phyloP scores from a whole-genome alignment of 2,329 filamentous ascomycete genomes.

The Aureobasidium sp. region DNA sequence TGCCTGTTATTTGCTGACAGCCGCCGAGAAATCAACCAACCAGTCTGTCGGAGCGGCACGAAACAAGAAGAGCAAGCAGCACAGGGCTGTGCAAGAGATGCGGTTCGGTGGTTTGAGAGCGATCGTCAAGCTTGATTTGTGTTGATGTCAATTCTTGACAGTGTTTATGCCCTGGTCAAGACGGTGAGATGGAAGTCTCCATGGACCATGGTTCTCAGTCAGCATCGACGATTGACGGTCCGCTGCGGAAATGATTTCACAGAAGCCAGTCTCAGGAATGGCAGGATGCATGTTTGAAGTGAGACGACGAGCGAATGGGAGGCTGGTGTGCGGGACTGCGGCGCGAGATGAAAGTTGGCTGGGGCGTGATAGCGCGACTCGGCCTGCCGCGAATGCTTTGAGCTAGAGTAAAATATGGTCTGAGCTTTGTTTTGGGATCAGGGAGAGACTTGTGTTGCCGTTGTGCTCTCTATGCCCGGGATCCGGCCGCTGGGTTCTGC shows the following conservation, averaged over 20 bases:
- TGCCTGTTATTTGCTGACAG: slow-evolving; percentile 4
- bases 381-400: slow-evolving; percentile 7
- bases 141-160: not conserved
- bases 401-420: not conserved
- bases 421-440: slow-evolving; percentile 4
- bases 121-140: slow-evolving; percentile 1
- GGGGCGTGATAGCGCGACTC: slow-evolving; percentile 11
- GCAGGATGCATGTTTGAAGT: slow-evolving; percentile 8
- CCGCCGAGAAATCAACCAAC: not conserved
- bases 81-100: slow-evolving; percentile 6
- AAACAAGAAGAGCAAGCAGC: not conserved
- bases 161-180: not conserved
- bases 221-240: slow-evolving; percentile 2
- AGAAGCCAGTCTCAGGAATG: not conserved
- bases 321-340: not conserved
- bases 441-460: slow-evolving; percentile 2
- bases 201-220: not conserved
- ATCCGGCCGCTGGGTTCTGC: slow-evolving; percentile 2
- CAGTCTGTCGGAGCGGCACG: not conserved
- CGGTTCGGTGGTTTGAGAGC: not conserved
- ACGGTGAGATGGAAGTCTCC: not conserved
- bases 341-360: slow-evolving; percentile 13
- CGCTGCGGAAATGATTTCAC: not conserved
- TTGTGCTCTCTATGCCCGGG: not conserved
- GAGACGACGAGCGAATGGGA: not conserved